Conservation (phyloP, 768 basidiomycete species). For the Macrocybe gigantea region DNA sequence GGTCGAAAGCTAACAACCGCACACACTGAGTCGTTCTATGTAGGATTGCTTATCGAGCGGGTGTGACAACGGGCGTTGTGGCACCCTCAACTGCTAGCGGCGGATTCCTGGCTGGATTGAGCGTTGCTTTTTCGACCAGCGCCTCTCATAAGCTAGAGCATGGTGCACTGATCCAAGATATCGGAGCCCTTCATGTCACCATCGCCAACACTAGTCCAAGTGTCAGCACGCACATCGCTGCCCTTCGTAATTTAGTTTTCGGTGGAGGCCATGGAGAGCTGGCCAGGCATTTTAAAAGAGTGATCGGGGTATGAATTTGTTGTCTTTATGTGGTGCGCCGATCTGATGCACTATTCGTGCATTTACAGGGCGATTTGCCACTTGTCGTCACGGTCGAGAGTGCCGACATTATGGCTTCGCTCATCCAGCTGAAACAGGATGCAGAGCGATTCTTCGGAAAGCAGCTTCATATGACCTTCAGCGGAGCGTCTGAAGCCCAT, state of each 20-base stretch:
- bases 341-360: too few relatives aligned
- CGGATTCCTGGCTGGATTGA: constrained; percentile 60
- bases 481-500: constrained; percentile 56
- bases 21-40: background rate
- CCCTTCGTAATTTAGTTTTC: constrained; percentile 45
- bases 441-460: constrained; percentile 32
- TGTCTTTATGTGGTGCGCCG: too few relatives aligned
- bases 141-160: constrained; percentile 51
- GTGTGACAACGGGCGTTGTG: constrained; percentile 65
- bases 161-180: constrained; percentile 61
- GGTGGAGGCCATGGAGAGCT: constrained; percentile 29
- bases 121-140: constrained; percentile 54
- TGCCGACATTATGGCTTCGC: constrained; percentile 70
- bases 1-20: too few relatives aligned
- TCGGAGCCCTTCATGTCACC: constrained; percentile 59
- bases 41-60: constrained; percentile 68
- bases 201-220: constrained; percentile 33
- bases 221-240: constrained; percentile 59
- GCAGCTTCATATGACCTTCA: constrained; percentile 40
- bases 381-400: constrained; percentile 64
- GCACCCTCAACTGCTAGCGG: constrained; percentile 39
- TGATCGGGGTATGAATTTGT: too few relatives aligned
- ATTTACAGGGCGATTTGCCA: constrained; percentile 45
- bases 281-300: too few relatives aligned
- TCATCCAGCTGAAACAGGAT: constrained; percentile 56